These are phyloP conservation scores for Neoscytalidium dimidiatum DNA, from an alignment of 2,329 filamentous ascomycete species.

Conservation along the genomic window DNA sequence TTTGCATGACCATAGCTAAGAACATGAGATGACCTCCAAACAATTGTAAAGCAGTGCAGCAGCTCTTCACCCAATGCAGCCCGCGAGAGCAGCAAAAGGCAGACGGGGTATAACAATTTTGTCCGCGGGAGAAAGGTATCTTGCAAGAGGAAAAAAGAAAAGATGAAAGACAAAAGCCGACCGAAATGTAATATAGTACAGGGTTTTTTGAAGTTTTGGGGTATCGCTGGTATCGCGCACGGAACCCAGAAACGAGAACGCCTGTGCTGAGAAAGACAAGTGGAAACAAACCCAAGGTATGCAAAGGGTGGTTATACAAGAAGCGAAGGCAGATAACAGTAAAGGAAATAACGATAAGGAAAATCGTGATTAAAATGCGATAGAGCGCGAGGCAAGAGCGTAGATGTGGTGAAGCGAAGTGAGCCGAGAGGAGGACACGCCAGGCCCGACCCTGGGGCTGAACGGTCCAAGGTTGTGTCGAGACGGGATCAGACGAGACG, in stretches of 20 bases:
- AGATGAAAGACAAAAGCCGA: background rate
- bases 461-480: background rate
- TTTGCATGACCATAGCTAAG: constrained; percentile 11
- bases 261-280: constrained; percentile 9
- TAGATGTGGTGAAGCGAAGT: background rate
- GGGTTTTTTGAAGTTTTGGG: constrained; percentile 16
- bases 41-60: constrained; percentile 15
- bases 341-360: background rate
- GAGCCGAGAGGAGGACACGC: constrained; percentile 5
- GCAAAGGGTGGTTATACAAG: constrained; percentile 7
- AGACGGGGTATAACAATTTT: constrained; percentile 36
- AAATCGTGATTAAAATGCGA: constrained; percentile 12
- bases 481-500: background rate
- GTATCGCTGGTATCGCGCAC: constrained; percentile 17
- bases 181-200: constrained; percentile 7
- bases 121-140: constrained; percentile 15
- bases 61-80: constrained; percentile 9
- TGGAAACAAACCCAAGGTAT: background rate
- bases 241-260: constrained; percentile 10
- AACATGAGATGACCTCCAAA: constrained; percentile 18
- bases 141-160: background rate
- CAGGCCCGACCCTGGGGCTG: too few species aligned
- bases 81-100: background rate
- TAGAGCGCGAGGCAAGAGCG: background rate
- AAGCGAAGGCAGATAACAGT: constrained; percentile 6